Evolutionary conservation across 177 flowering plant genomes (phyloP), one percentile per base, ranked within the genome.

Genomic region (Tripterygium wilfordii): DNA sequence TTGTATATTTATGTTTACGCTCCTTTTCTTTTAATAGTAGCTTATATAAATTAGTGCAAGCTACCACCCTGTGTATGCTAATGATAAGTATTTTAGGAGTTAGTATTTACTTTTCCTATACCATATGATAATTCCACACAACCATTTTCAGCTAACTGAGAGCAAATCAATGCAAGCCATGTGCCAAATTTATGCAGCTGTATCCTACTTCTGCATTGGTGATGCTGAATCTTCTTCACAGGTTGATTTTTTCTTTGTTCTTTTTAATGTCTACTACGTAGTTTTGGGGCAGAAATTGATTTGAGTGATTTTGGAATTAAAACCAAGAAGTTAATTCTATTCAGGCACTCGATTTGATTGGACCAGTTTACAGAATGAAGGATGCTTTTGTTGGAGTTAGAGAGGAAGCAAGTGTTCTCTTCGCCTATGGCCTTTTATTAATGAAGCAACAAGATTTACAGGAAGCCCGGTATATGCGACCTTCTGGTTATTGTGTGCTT

Each of bases 271-370:
- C n/a, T n/a, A n/a, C n/a, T n/a, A n/a, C n/a, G n/a, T n/a, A n/a
- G n/a, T n/a, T n/a, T n/a, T n/a, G n/a, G n/a, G n/a, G n/a, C n/a
- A n/a, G n/a, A n/a, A n/a, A n/a, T n/a, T n/a, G n/a, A n/a, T n/a
- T n/a, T n/a, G n/a, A n/a, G n/a, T n/a, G n/a, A n/a, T n/a, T n/a
- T n/a, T n/a, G n/a, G n/a, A n/a, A n/a, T n/a, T n/a, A n/a, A n/a
- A n/a, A n/a, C n/a, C n/a, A n/a, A n/a, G n/a, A n/a, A n/a, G n/a
- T n/a, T n/a, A n/a, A 14, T 27, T 52, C 27, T 30, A 32, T 64
- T 60, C 81, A 90, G 98, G 98, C 95, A 57, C 77, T 85, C 42
- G 95, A 88, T 71, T 67, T 91, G 65, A 76, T 88, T 56, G 98
- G 98, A 60, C 98, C 96, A 16, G 65, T 85, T 54, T 77, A 75